Evolutionary conservation across 176 grass and related monocot species (phyloP).

Genomic region (Olyra latifolia): DNA sequence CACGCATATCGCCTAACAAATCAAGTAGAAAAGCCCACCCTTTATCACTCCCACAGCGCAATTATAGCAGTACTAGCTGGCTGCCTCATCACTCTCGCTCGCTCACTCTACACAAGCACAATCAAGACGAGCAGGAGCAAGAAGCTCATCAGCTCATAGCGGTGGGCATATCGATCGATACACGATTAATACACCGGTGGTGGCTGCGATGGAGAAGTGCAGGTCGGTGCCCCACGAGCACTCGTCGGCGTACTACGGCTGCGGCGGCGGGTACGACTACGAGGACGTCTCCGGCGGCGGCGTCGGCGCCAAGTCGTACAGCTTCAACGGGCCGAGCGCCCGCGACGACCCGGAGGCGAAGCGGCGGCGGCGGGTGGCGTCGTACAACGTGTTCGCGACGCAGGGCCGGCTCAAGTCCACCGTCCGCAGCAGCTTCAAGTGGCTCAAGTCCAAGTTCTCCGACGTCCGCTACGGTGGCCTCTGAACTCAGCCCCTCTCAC

Average conservation of each 20-base stretch:
- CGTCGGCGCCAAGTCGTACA: conserved; percentile 58
- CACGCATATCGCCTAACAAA: conserved; percentile 30
- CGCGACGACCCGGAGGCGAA: conserved; percentile 84
- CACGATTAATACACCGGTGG: background rate
- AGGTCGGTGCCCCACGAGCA: conserved; percentile 70
- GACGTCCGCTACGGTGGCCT: conserved; percentile 71
- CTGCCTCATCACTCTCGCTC: background rate
- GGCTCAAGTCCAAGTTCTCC: conserved; percentile 96
- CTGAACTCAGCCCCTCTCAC: background rate
- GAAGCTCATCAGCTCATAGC: background rate
- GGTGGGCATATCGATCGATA: background rate
- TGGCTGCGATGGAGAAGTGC: conserved; percentile 73
- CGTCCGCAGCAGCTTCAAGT: conserved; percentile 86
- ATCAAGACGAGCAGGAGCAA: background rate
- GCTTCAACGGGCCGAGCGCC: conserved; percentile 77
- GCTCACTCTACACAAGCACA: background rate
- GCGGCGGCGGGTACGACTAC: conserved; percentile 52
- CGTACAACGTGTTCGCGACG: conserved; percentile 90
- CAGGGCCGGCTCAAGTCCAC: conserved; percentile 82
- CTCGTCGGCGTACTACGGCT: conserved; percentile 61
- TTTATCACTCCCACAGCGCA: conserved; percentile 26
- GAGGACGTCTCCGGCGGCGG: conserved; percentile 39
- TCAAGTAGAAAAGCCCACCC: conserved; percentile 20
- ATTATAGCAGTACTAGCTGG: conserved; percentile 4
- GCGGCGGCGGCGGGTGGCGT: conserved; percentile 79